These are phyloP conservation scores for Mycosphaerella arachidis DNA, from an alignment of 2,329 filamentous ascomycete species.

Conservation along the genomic window DNA sequence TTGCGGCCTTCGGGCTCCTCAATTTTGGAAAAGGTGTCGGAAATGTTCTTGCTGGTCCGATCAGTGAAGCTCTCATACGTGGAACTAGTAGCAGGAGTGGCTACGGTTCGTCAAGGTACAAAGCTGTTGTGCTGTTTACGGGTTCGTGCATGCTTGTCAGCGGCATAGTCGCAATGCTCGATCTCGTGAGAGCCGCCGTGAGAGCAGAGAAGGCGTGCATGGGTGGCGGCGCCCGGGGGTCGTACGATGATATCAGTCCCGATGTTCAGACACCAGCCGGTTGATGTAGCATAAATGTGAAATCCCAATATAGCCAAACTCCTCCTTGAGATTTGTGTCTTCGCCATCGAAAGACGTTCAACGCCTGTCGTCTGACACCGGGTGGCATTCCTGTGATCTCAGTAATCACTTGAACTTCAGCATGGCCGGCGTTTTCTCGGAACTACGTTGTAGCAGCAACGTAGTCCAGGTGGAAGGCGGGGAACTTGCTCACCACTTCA, in stretches of 20 bases:
- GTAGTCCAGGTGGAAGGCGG: slow-evolving; percentile 4
- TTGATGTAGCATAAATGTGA: slow-evolving; percentile 3
- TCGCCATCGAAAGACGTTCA: slow-evolving; percentile 11
- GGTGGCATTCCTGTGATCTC: slow-evolving; percentile 7
- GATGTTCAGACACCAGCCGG: neutral
- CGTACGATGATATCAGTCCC: neutral
- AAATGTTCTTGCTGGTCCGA: slow-evolving; percentile 24
- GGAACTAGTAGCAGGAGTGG: neutral
- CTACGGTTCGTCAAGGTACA: slow-evolving; percentile 18
- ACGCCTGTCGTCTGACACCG: slow-evolving; percentile 4
- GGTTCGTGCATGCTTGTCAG: slow-evolving; percentile 17
- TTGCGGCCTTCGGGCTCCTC: slow-evolving; percentile 23
- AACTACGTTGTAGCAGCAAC: slow-evolving; percentile 3
- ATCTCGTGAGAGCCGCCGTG: neutral
- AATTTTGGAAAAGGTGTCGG: slow-evolving; percentile 25
- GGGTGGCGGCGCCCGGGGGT: neutral
- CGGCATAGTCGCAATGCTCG: neutral
- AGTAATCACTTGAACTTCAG: slow-evolving; percentile 7
- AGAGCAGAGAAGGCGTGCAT: neutral
- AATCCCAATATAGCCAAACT: slow-evolving; percentile 5
- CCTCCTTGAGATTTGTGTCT: slow-evolving; percentile 3
- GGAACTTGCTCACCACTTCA: slow-evolving; percentile 1
- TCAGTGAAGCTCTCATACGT: slow-evolving; percentile 19
- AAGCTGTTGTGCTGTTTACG: slow-evolving; percentile 19
- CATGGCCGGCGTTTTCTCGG: slow-evolving; percentile 4